Conservation (phyloP, 257 asterid species). For the Penstemon newberryi region DNA sequence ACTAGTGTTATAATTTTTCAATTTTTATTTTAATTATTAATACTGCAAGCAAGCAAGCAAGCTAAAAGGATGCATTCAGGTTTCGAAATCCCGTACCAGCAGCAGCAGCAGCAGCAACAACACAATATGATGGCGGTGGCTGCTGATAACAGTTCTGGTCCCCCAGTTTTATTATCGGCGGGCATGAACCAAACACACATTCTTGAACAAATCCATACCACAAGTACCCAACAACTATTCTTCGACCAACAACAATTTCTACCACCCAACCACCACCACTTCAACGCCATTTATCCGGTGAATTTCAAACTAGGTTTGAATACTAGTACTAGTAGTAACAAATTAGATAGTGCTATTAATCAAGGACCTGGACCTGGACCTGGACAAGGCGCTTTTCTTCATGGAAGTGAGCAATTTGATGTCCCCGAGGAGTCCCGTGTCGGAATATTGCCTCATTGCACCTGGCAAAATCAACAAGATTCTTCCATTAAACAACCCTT, state of each 20-base stretch:
- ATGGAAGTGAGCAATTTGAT: conserved; percentile 45
- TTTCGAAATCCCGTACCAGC: conserved; percentile 36
- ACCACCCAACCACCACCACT: conserved; percentile 29
- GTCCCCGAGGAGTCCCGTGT: conserved; percentile 39
- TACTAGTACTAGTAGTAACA: conserved; percentile 6
- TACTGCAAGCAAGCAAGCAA: not conserved
- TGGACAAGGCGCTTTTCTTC: not conserved
- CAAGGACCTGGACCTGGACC: not conserved
- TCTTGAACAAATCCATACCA: conserved; percentile 40
- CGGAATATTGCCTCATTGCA: conserved; percentile 30
- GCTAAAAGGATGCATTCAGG: conserved; percentile 45
- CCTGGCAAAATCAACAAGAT: conserved; percentile 62
- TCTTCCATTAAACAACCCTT: conserved; percentile 43
- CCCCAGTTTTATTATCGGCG: conserved; percentile 29
- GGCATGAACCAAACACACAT: conserved; percentile 39
- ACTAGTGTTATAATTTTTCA: not conserved
- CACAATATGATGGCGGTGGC: conserved; percentile 1
- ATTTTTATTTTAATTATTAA: not conserved
- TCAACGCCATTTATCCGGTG: conserved; percentile 29
- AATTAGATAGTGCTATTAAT: not conserved
- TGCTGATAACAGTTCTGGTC: conserved; percentile 20
- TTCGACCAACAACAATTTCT: conserved; percentile 34
- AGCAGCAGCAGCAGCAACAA: conserved; percentile 31
- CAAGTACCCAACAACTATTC: conserved; percentile 33
- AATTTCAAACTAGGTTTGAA: conserved; percentile 53